Base-by-base conservation (phyloP, 495 filamentous ascomycete genomes). In the Rusavskia elegans region DNA sequence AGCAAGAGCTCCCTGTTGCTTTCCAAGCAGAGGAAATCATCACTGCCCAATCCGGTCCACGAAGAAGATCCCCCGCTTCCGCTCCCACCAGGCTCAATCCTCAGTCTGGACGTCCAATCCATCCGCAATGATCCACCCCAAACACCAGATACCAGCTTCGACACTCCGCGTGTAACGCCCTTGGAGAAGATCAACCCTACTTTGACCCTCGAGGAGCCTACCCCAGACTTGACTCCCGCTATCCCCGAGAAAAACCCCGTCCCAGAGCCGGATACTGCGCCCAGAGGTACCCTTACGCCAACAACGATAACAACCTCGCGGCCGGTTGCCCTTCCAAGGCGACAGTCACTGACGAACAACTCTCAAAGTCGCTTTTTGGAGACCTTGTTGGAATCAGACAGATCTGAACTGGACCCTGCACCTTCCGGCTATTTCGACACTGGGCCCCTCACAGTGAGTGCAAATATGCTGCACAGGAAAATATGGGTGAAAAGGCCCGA, bases 401-500 rank as follows among this genome's bases (percentile, higher is more conserved):
- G 48, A 13, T 53, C 52, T 4, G 53, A 49, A 27, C 45, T 19
- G 38, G 45, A 44, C 21, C 19, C 57, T 46, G 25, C 52, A 21
- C 51, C 51, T 36, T 55, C 59, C 39, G 54, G 53, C 37, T 56
- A 54, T 11, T 59, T 57, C 49, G 55, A 44, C 21, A 52, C 29
- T 23, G 52, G 49, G 25, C 61, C 61, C 45, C 29, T 57, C 44
- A 60, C 55, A 42, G 53, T 58, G 57, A 62, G 45, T 46, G 63
- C 70, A 37, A 61, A 58, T 39, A 84, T 85, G 79, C 66, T 78
- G 52, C 77, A 77, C 40, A 77, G 86, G 73, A 95, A 92, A 73
- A 80, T 97, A 54, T 98, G 92, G 92, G 92, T 97, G 57, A 89
- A 82, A 68, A 75, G 92, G 54, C 82, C 82, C 13, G 77, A 81